Evolutionary conservation across 225 moss, liverwort and hornwort species (phyloP), one percentile per base, ranked within the genome.

Genomic region (Polytrichum commune): DNA sequence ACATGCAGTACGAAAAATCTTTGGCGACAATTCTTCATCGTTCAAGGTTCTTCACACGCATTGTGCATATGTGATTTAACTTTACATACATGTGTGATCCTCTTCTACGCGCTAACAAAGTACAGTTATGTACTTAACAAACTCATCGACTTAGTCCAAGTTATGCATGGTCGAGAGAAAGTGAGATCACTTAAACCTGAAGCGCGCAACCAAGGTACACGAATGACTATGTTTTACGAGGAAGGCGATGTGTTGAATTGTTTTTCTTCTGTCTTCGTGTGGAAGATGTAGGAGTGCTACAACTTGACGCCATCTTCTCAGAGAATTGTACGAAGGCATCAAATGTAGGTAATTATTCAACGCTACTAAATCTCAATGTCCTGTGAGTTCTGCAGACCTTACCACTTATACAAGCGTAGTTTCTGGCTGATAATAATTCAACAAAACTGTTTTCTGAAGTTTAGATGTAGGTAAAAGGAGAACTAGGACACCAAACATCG

Each of bases 21-120:
- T 56, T 84, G 81, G 84, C 75, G 63, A 54, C 78, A 67, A 35
- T 81, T 81, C 75, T 81, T 84, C 18, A 19, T 78, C 71, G 81
- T 81, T 53, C 62, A 72, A 84, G 78, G 81, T 84, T 13, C 46
- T 46, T 16, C 46, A 46, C 46, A 46, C 16, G 46, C 16, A 13
- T 46, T 46, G 46, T 16, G 46, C 46, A 56, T 55, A 27, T 24
- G 19, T 27, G 29, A 60, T 57, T 19, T 22, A 23, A 18, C 33
- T 6, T 67, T 35, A 5, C 19, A n/a, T 19, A n/a, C 53, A 67
- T 24, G 23, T 24, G 53, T 35, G 46, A 30, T 53, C 16, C 16
- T 35, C 16, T 53, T 20, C 13, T 8, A 29, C 46, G 10, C 4
- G 20, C 4, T 4, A 18, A 20, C 19, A 23, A 10, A 16, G 25